phyloP scores from a whole-genome alignment of 805 yeast genomes.

The Diddensiella santjacobensis region DNA sequence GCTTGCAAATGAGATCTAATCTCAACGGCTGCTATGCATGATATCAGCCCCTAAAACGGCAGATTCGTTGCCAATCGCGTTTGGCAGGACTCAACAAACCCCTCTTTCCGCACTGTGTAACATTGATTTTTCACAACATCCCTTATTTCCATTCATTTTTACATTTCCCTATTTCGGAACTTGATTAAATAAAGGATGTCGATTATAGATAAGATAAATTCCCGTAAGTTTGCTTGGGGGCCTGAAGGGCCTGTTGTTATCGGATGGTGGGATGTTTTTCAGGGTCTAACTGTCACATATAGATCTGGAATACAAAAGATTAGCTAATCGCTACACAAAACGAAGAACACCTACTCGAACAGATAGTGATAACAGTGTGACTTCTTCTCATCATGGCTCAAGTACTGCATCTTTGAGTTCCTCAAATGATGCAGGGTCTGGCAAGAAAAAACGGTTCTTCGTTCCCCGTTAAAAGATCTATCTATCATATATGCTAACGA shows the following conservation, averaged over 20 bases:
- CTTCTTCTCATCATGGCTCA: not conserved
- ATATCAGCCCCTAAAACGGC: not conserved
- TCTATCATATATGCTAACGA: too few relatives aligned
- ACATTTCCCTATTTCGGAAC: too few relatives aligned
- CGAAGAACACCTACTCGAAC: slow-evolving; percentile 8
- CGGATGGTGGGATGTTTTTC: too few relatives aligned
- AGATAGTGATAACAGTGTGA: not conserved
- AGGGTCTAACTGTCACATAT: not conserved
- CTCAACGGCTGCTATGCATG: not conserved
- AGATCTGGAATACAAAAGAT: slow-evolving; percentile 20
- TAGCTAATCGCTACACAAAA: slow-evolving; percentile 19
- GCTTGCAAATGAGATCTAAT: too few relatives aligned
- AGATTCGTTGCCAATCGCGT: not conserved
- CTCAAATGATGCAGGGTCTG: not conserved
- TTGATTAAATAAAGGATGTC: too few relatives aligned
- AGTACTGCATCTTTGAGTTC: not conserved
- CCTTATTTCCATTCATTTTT: not conserved
- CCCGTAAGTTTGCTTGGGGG: slow-evolving; percentile 16
- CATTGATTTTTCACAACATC: too few relatives aligned
- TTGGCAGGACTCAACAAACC: not conserved
- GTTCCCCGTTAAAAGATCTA: not conserved
- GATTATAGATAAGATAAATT: slow-evolving; percentile 12
- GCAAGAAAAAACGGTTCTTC: not conserved
- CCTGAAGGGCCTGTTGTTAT: too few relatives aligned
- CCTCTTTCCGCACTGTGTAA: too few relatives aligned